These are phyloP conservation scores for Dysphania ambrosioides DNA, from an alignment of 148 eudicot genomes.

Conservation along the genomic window DNA sequence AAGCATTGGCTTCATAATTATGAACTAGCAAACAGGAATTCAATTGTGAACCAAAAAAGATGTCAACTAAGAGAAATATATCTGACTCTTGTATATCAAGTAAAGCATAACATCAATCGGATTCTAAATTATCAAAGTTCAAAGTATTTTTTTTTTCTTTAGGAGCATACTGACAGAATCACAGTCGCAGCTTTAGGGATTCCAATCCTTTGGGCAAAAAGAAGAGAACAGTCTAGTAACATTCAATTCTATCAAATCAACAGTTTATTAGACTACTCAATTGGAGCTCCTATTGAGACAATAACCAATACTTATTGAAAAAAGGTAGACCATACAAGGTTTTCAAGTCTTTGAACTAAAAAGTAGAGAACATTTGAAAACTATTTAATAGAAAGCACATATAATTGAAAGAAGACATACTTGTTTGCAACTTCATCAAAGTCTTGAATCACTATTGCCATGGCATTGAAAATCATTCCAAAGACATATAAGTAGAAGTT, in stretches of 20 bases:
- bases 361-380: not conserved
- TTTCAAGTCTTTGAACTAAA: no score
- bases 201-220: not conserved
- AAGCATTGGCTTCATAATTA: not conserved
- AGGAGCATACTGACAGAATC: not conserved
- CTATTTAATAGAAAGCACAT: not conserved
- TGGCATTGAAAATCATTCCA: conserved; percentile 94
- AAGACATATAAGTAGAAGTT: conserved; percentile 95
- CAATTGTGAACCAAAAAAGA: not conserved
- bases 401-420: conserved; percentile 38
- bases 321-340: no score
- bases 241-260: not conserved
- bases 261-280: not conserved
- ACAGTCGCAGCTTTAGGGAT: not conserved
- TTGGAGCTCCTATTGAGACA: no score
- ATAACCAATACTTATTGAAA: no score
- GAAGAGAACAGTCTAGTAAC: not conserved
- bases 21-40: not conserved
- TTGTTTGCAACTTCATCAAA: conserved; percentile 83
- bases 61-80: not conserved
- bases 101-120: not conserved
- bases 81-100: no score
- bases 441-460: conserved; percentile 85
- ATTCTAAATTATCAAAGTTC: not conserved
- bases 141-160: no score